These are phyloP conservation scores for Aspergillus latus DNA, from an alignment of 2,329 filamentous ascomycete genomes.

Conservation along the genomic window DNA sequence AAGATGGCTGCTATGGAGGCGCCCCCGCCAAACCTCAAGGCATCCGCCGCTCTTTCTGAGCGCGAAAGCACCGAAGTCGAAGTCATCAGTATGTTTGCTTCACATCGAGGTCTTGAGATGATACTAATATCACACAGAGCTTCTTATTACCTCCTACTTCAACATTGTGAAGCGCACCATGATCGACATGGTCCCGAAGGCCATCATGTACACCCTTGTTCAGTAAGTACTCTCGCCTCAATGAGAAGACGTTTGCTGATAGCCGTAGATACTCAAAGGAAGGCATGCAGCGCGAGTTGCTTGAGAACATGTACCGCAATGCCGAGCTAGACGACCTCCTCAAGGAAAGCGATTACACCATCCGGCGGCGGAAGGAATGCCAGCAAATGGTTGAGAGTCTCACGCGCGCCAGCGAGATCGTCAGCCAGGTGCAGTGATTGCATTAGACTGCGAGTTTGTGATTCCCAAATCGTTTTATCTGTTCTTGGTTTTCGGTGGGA, in stretches of 20 bases:
- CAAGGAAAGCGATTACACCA: conserved; percentile 97
- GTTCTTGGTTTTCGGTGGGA: conserved; percentile 18
- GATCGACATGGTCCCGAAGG: conserved; percentile 99
- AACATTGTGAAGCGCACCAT: conserved; percentile 98
- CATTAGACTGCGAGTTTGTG: conserved; percentile 20
- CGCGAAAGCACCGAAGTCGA: conserved; percentile 95
- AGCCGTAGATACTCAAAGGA: conserved; percentile 79
- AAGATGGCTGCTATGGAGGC: conserved; percentile 99
- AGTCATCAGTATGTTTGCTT: conserved; percentile 81
- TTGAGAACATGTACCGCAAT: conserved; percentile 95
- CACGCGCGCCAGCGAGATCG: conserved; percentile 87
- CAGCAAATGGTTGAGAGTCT: conserved; percentile 98
- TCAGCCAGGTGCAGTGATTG: conserved; percentile 68
- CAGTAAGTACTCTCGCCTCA: conserved; percentile 65
- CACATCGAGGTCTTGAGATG: background rate
- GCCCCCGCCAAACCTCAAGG: conserved; percentile 88
- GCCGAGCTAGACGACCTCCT: conserved; percentile 89
- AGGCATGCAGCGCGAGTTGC: conserved; percentile 94
- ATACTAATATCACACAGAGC: conserved; percentile 57
- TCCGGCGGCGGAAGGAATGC: conserved; percentile 93
- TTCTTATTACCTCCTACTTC: conserved; percentile 94
- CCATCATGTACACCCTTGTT: conserved; percentile 96
- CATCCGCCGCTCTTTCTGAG: conserved; percentile 88
- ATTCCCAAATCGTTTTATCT: conserved; percentile 16
- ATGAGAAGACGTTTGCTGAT: conserved; percentile 14